These are phyloP conservation scores for Nakazawaea pomicola DNA, from an alignment of 805 yeast species.

Conservation along the genomic window DNA sequence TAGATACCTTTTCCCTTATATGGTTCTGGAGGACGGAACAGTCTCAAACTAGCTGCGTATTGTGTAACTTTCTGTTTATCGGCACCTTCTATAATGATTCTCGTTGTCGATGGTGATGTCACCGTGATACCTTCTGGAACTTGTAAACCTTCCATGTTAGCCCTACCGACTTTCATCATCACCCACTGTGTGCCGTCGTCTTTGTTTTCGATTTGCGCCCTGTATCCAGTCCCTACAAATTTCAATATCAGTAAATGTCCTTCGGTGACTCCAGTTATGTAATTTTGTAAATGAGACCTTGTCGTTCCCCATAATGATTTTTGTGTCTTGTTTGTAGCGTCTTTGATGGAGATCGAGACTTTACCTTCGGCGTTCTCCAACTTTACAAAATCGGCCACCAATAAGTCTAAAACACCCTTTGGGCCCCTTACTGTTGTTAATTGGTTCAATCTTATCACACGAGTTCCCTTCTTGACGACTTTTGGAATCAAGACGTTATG, in stretches of 20 bases:
- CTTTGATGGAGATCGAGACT: constrained; percentile 51
- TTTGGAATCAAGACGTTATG: constrained; percentile 50
- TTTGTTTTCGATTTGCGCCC: constrained; percentile 68
- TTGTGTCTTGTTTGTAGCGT: constrained; percentile 58
- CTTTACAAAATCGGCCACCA: constrained; percentile 68
- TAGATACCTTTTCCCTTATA: constrained; percentile 98
- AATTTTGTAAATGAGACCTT: constrained; percentile 71
- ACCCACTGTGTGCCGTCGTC: constrained; percentile 51
- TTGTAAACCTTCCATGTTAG: constrained; percentile 68
- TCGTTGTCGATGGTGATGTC: constrained; percentile 76
- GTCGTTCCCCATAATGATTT: constrained; percentile 94
- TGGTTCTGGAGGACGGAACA: constrained; percentile 93
- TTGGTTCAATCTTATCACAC: constrained; percentile 51
- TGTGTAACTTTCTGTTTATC: constrained; percentile 83
- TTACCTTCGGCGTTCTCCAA: constrained; percentile 34
- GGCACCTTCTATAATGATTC: constrained; percentile 79
- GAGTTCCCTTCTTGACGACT: constrained; percentile 62
- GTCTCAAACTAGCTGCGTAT: constrained; percentile 85
- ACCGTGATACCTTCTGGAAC: constrained; percentile 78
- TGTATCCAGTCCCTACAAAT: constrained; percentile 95
- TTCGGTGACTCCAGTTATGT: constrained; percentile 83
- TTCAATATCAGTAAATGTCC: constrained; percentile 86
- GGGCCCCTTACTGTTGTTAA: constrained; percentile 70
- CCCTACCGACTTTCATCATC: constrained; percentile 81
- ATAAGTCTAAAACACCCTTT: constrained; percentile 57